phyloP scores from a whole-genome alignment of 306 rosid genomes.

The Vicia sativa region DNA sequence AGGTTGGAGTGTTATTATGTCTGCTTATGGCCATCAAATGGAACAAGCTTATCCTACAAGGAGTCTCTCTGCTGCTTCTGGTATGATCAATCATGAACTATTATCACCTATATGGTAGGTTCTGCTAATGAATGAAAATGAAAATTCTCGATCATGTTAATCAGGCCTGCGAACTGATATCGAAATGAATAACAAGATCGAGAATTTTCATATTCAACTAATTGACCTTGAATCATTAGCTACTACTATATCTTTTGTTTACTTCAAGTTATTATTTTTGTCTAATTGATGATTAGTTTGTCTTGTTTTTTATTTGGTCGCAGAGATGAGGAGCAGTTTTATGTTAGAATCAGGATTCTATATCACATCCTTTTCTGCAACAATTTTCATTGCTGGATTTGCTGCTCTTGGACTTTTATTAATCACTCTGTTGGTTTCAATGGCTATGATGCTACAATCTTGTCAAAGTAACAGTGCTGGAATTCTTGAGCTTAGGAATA shows the following conservation, averaged over 20 bases:
- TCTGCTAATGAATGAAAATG: neutral
- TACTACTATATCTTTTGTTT: too few relatives aligned
- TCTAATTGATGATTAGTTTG: conserved; percentile 30
- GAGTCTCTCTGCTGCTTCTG: conserved; percentile 64
- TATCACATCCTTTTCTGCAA: conserved; percentile 71
- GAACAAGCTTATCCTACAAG: conserved; percentile 63
- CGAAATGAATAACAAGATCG: neutral
- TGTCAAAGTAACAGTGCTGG: conserved; percentile 70
- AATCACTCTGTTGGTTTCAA: conserved; percentile 63
- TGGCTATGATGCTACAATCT: conserved; percentile 79
- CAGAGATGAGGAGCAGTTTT: conserved; percentile 69
- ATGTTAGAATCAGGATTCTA: conserved; percentile 74
- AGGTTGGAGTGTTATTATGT: conserved; percentile 39
- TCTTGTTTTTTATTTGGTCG: conserved; percentile 36
- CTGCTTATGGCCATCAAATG: conserved; percentile 73
- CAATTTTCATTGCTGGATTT: conserved; percentile 63
- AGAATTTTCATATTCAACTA: neutral
- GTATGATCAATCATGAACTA: conserved; percentile 34
- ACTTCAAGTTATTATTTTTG: neutral
- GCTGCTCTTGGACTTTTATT: conserved; percentile 62
- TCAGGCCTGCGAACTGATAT: neutral
- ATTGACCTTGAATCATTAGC: too few relatives aligned
- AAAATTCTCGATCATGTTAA: neutral
- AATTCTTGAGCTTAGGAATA: conserved; percentile 51
- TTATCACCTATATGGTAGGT: neutral